These are phyloP conservation scores for Sphenostylis stenocarpa DNA, from an alignment of 306 rosid genomes.

Conservation along the genomic window DNA sequence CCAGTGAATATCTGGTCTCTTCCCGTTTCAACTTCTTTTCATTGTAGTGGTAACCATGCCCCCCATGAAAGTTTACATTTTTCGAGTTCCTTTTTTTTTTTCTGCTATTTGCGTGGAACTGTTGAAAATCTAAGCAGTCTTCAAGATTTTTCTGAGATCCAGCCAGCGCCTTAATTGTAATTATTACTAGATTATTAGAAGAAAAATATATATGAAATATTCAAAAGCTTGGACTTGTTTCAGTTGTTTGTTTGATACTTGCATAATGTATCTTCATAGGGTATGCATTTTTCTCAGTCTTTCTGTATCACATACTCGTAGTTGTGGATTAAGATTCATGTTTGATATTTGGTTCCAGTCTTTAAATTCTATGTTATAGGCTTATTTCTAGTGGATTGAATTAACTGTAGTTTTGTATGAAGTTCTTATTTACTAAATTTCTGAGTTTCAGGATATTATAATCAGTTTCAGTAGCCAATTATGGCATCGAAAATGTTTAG, in stretches of 20 bases:
- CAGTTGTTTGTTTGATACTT: conserved; percentile 20
- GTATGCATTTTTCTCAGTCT: neutral
- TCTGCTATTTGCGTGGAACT: neutral
- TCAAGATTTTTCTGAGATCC: conserved; percentile 3
- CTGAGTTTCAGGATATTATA: conserved; percentile 38
- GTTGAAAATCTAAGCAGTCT: neutral
- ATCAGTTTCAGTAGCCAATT: conserved; percentile 21
- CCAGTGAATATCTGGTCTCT: conserved; percentile 8
- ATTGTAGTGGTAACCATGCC: neutral
- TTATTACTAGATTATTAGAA: conserved; percentile 5
- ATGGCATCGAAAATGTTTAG: conserved; percentile 72
- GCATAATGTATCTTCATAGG: conserved; percentile 5
- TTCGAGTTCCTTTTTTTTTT: neutral
- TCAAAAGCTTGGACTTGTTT: conserved; percentile 13
- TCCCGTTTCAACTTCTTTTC: neutral
- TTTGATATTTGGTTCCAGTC: conserved; percentile 17
- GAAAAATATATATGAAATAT: neutral
- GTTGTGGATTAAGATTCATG: conserved; percentile 11
- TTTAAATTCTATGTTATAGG: neutral
- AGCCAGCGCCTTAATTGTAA: neutral
- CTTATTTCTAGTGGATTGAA: neutral
- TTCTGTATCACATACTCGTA: neutral
- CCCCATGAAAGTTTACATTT: neutral
- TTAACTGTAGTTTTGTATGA: conserved; percentile 11
- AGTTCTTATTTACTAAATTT: conserved; percentile 21